Conservation (phyloP, 345 rosid genomes). For the Citrus unshiu region DNA sequence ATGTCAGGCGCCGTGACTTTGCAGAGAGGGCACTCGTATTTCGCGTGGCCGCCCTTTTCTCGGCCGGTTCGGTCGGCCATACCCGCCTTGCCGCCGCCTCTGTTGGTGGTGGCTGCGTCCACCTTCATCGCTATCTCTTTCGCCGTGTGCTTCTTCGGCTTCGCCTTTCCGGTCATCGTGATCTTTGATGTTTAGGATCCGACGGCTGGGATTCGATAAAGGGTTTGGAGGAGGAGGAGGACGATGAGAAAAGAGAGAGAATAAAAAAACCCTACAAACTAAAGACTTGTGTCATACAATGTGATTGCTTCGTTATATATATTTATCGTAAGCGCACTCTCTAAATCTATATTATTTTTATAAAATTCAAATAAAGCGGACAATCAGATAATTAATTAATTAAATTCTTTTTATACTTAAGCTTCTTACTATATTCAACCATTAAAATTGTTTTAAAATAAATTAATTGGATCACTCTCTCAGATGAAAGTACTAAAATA, state of each 20-base stretch:
- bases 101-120: conserved; percentile 86
- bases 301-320: too few relatives aligned
- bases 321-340: too few relatives aligned
- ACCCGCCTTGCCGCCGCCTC: conserved; percentile 97
- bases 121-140: conserved; percentile 84
- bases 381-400: too few relatives aligned
- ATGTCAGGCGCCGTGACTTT: conserved; percentile 70
- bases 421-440: too few relatives aligned
- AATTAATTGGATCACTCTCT: too few relatives aligned
- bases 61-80: conserved; percentile 55
- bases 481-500: too few relatives aligned
- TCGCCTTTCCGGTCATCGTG: conserved; percentile 89
- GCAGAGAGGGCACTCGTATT: conserved; percentile 90
- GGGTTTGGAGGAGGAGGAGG: not conserved
- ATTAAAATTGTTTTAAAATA: too few relatives aligned
- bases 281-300: too few relatives aligned
- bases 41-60: conserved; percentile 93
- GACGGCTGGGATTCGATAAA: not conserved
- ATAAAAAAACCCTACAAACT: not conserved
- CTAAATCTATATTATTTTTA: too few relatives aligned
- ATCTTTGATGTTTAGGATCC: not conserved
- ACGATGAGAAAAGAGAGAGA: not conserved
- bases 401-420: too few relatives aligned
- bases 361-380: too few relatives aligned
- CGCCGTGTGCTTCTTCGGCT: conserved; percentile 99